Percentiles rank a stretch among this genome's conserved stretches.
These are phyloP conservation scores for Ilex aquifolium DNA, from an alignment of 257 asterid species.

Conservation along the genomic window DNA sequence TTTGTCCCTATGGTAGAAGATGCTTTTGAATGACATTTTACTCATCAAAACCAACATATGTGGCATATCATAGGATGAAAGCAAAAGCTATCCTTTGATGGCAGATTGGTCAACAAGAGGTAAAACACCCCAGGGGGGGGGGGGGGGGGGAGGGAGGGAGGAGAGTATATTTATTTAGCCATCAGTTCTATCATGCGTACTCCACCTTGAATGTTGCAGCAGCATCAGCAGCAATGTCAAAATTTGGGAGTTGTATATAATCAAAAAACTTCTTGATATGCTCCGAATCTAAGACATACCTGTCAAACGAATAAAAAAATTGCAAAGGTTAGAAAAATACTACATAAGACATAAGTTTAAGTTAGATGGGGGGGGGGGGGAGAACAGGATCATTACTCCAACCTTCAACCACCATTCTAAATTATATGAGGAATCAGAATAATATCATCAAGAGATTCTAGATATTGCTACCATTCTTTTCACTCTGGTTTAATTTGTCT, in stretches of 20 bases:
- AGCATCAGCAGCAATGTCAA: conserved; percentile 73
- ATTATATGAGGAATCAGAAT: too few species aligned
- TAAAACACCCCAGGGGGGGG: too few species aligned
- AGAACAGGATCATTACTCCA: too few species aligned
- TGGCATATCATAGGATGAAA: too few species aligned
- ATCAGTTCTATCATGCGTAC: conserved; percentile 6
- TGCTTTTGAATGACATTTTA: too few species aligned
- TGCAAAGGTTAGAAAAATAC: conserved; percentile 8
- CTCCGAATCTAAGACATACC: conserved; percentile 70
- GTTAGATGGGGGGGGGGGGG: too few species aligned
- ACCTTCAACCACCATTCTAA: neutral
- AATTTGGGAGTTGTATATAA: conserved; percentile 57
- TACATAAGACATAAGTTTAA: neutral
- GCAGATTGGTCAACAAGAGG: too few species aligned
- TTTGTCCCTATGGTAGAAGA: too few species aligned
- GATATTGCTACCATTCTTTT: neutral
- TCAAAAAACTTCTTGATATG: conserved; percentile 66
- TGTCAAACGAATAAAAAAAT: conserved; percentile 17
- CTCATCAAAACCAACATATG: too few species aligned
- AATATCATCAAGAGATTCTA: neutral
- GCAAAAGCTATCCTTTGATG: too few species aligned
- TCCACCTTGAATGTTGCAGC: conserved; percentile 71
- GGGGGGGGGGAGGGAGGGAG: neutral
- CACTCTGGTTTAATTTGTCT: too few species aligned
- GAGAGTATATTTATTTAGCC: too few species aligned